Evolutionary conservation across 257 asterid species (phyloP).

Genomic region (Solanum dulcamara): DNA sequence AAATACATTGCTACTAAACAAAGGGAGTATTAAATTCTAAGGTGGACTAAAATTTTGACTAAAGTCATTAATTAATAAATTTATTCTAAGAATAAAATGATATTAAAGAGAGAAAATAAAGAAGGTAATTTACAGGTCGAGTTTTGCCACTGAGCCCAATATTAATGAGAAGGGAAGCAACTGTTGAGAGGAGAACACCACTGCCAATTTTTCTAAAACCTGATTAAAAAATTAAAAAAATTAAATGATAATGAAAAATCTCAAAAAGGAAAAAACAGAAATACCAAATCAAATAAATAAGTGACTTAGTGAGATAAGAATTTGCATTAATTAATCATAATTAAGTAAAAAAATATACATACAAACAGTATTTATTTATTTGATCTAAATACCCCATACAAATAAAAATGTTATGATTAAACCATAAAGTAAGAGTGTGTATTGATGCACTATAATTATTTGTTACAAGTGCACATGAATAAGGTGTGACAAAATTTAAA

Average conservation of each 20-base stretch:
- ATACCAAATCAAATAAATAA: too few species aligned
- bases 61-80: too few species aligned
- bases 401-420: not conserved
- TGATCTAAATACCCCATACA: not conserved
- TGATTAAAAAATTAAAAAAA: not conserved
- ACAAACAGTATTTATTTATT: not conserved
- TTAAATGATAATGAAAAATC: not conserved
- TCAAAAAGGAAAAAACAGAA: not conserved
- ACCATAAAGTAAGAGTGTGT: not conserved
- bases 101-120: not conserved
- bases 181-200: slow-evolving; percentile 39
- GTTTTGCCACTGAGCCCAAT: slow-evolving; percentile 68
- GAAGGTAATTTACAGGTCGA: slow-evolving; percentile 42
- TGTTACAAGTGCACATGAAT: not conserved
- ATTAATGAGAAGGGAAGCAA: slow-evolving; percentile 61
- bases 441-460: not conserved
- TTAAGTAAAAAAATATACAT: not conserved
- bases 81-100: too few species aligned
- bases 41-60: too few species aligned
- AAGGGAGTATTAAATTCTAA: too few species aligned
- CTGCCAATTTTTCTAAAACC: slow-evolving; percentile 77
- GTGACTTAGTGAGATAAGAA: too few species aligned
- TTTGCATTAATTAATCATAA: too few species aligned
- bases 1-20: too few species aligned
- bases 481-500: not conserved